Conservation (phyloP, 169 alveolate species). For the Babesia caballi region DNA sequence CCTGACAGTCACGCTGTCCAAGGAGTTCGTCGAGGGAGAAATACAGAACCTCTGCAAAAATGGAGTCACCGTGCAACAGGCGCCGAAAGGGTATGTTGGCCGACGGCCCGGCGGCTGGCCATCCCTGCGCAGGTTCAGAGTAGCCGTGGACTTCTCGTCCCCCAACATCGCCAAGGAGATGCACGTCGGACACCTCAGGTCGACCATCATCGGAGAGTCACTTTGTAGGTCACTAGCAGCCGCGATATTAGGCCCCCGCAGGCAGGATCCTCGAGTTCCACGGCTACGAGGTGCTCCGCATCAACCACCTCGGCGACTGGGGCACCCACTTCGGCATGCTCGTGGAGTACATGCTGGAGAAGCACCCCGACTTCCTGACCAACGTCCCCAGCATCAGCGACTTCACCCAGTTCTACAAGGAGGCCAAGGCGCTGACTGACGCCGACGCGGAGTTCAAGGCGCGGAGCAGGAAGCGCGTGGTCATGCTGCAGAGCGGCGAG, state of each 20-base stretch:
- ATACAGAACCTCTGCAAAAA: constrained; percentile 28
- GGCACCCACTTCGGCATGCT: constrained; percentile 99
- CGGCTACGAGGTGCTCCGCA: constrained; percentile 83
- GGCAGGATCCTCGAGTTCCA: constrained; percentile 68
- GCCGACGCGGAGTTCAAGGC: constrained; percentile 83
- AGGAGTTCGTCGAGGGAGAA: constrained; percentile 57
- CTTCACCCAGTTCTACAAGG: constrained; percentile 91
- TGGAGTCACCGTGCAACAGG: constrained; percentile 60
- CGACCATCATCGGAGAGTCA: constrained; percentile 97
- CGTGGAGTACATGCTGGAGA: constrained; percentile 85
- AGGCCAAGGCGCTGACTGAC: constrained; percentile 87
- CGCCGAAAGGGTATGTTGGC: constrained; percentile 39
- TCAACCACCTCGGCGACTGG: constrained; percentile 99
- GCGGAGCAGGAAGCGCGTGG: constrained; percentile 80
- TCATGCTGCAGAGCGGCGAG: constrained; percentile 85
- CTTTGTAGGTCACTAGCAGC: constrained; percentile 74
- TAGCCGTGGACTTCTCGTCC: constrained; percentile 96
- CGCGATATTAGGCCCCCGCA: neutral
- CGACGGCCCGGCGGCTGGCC: neutral
- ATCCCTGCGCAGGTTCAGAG: constrained; percentile 47
- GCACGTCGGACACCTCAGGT: constrained; percentile 99
- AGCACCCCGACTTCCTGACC: constrained; percentile 89
- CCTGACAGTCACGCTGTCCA: constrained; percentile 61
- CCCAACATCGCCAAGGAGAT: constrained; percentile 99
- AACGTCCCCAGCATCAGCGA: constrained; percentile 91